Evolutionary conservation across 129 eudicot species (phyloP).

Genomic region (Helichrysum umbraculigerum): DNA sequence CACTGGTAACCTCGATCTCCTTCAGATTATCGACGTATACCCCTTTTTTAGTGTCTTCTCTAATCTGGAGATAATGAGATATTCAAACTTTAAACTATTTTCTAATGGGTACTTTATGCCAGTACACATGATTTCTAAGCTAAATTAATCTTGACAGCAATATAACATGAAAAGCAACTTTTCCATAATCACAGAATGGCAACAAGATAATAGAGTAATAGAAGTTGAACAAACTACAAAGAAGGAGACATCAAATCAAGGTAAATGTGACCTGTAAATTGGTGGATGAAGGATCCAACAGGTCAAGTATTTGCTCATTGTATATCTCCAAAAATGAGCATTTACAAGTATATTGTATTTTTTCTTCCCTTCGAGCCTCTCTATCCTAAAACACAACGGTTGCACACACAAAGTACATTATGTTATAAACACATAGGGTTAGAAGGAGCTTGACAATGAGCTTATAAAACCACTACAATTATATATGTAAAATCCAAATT

Average conservation of each 20-base stretch:
- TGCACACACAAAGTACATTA: constrained; percentile 14
- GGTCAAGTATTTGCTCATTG: constrained; percentile 95
- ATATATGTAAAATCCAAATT: too few species aligned
- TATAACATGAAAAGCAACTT: constrained; percentile 9
- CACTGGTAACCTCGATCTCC: constrained; percentile 87
- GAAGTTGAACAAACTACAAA: constrained; percentile 17
- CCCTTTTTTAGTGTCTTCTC: constrained; percentile 96
- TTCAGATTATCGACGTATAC: constrained; percentile 86
- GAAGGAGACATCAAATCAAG: not conserved
- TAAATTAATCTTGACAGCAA: constrained; percentile 8
- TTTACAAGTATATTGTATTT: constrained; percentile 78
- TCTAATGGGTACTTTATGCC: constrained; percentile 1
- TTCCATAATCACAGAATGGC: not conserved
- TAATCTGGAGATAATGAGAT: constrained; percentile 51
- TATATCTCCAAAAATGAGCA: constrained; percentile 95
- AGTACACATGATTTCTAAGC: not conserved
- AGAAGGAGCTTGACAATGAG: not conserved
- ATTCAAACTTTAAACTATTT: not conserved
- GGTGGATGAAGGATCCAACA: constrained; percentile 81
- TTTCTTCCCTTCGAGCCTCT: constrained; percentile 95
- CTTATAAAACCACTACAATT: not conserved
- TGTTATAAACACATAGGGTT: constrained; percentile 2
- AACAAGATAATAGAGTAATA: constrained; percentile 7
- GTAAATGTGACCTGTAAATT: constrained; percentile 70
- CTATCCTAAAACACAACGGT: constrained; percentile 54